Conservation (phyloP, 768 basidiomycete species). For the Chlorophyllum brunneum region DNA sequence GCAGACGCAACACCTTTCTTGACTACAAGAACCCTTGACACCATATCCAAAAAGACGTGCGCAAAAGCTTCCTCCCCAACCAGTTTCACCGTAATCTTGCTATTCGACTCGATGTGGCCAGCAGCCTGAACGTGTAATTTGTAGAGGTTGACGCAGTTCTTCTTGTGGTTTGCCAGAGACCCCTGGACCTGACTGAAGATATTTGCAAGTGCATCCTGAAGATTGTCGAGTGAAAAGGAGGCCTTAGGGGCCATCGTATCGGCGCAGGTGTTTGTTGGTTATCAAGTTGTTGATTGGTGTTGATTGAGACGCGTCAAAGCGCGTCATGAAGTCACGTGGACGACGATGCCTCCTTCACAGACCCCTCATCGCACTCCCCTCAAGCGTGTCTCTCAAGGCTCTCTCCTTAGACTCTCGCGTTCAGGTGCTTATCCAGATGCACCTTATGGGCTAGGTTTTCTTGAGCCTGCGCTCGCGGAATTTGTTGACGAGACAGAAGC, state of each 20-base stretch:
- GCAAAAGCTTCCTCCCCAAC: slow-evolving; percentile 81
- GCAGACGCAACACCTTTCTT: slow-evolving; percentile 86
- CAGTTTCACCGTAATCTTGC: slow-evolving; percentile 44
- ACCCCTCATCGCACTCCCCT: slow-evolving; percentile 79
- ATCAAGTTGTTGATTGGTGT: slow-evolving; percentile 1
- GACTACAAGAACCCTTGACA: slow-evolving; percentile 66
- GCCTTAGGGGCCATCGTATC: slow-evolving; percentile 14
- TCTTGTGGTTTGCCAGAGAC: slow-evolving; percentile 85
- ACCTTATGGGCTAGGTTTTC: slow-evolving; percentile 80
- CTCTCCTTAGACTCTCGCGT: slow-evolving; percentile 79
- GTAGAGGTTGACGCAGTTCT: slow-evolving; percentile 84
- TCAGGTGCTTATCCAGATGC: slow-evolving; percentile 72
- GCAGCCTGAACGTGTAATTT: slow-evolving; percentile 76
- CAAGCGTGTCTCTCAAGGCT: slow-evolving; percentile 87
- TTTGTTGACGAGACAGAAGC: slow-evolving; percentile 86
- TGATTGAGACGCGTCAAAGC: slow-evolving; percentile 8
- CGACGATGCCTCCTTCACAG: slow-evolving; percentile 24
- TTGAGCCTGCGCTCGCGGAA: slow-evolving; percentile 81
- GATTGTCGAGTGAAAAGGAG: slow-evolving; percentile 22
- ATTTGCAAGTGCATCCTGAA: slow-evolving; percentile 32
- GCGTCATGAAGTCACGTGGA: slow-evolving; percentile 11
- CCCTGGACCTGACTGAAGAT: slow-evolving; percentile 79
- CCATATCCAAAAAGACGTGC: slow-evolving; percentile 67
- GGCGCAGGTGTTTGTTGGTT: not conserved
- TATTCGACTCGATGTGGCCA: slow-evolving; percentile 44